phyloP scores from a whole-genome alignment of 305 asterid genomes.

The Fraxinus ornus region DNA sequence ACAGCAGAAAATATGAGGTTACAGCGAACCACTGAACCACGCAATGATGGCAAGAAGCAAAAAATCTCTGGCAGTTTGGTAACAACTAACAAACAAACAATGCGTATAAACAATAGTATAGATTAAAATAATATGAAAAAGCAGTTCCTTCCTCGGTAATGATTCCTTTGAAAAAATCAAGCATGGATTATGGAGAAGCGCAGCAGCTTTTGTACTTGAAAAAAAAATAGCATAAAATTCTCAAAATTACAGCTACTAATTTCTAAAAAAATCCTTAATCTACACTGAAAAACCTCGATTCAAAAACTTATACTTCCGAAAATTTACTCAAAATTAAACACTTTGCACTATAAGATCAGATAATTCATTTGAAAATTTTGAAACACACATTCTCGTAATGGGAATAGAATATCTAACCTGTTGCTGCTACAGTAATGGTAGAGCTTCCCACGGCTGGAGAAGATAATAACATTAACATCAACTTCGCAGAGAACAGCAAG shows the following conservation, averaged over 20 bases:
- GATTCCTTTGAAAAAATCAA: not conserved
- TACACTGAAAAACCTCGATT: not conserved
- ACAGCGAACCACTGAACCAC: not conserved
- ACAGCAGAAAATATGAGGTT: not conserved
- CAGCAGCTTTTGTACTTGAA: not conserved
- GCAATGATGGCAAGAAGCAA: not conserved
- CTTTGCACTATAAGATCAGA: not conserved
- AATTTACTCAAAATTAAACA: not conserved
- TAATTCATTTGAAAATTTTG: not conserved
- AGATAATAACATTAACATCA: not conserved
- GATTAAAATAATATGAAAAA: not conserved
- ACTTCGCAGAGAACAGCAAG: conserved; percentile 10
- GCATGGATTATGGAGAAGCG: not conserved
- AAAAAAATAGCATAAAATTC: not conserved
- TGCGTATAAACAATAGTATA: not conserved
- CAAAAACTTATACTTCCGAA: not conserved
- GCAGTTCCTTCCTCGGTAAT: not conserved
- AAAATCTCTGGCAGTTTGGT: not conserved
- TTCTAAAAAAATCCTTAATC: not conserved
- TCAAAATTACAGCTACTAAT: not conserved
- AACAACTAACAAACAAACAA: not conserved
- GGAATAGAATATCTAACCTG: not conserved
- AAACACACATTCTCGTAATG: not conserved
- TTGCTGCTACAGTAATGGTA: not conserved
- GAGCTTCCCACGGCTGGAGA: conserved; percentile 15